Percentiles rank a stretch among this genome's conserved stretches.
Evolutionary conservation across 2,329 filamentous ascomycete genomes (phyloP).

Genomic region (Corinectria fuckeliana): DNA sequence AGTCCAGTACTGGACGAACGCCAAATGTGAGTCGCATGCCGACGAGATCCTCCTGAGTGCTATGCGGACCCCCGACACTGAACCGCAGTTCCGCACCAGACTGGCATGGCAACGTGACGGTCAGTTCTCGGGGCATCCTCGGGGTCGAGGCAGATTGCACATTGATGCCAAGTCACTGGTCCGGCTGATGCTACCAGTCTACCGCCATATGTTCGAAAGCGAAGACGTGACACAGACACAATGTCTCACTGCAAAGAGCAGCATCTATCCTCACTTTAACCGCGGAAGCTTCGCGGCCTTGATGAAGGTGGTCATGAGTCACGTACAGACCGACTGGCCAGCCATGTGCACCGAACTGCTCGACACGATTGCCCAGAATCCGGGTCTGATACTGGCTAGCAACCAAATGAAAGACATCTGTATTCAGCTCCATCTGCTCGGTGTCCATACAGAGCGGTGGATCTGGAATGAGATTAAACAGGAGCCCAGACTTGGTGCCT

Average conservation of each 20-base stretch:
- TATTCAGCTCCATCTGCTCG: constrained; percentile 45
- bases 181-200: constrained; percentile 48
- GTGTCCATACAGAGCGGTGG: constrained; percentile 42
- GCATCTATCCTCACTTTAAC: constrained; percentile 43
- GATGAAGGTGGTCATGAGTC: constrained; percentile 45
- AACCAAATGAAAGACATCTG: constrained; percentile 46
- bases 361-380: constrained; percentile 41
- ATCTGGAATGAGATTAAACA: constrained; percentile 32
- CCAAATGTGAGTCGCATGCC: constrained; percentile 47
- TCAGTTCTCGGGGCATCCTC: constrained; percentile 36
- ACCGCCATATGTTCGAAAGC: constrained; percentile 52
- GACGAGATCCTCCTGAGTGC: constrained; percentile 47
- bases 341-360: constrained; percentile 40
- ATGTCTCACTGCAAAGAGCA: constrained; percentile 11
- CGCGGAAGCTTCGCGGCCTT: constrained; percentile 49
- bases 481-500: constrained; percentile 32
- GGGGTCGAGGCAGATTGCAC: constrained; percentile 33
- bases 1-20: constrained; percentile 58
- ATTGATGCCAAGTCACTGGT: constrained; percentile 49
- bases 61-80: constrained; percentile 17
- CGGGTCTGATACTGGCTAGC: constrained; percentile 37
- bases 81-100: constrained; percentile 38
- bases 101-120: constrained; percentile 47
- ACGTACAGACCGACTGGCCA: constrained; percentile 45
- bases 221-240: constrained; percentile 42